A percentile compares a stretch with the other conserved stretches of the same genome.
Conservation (phyloP, 192 early-diverging fungal species). For the Bifiguratus adelaidae region DNA sequence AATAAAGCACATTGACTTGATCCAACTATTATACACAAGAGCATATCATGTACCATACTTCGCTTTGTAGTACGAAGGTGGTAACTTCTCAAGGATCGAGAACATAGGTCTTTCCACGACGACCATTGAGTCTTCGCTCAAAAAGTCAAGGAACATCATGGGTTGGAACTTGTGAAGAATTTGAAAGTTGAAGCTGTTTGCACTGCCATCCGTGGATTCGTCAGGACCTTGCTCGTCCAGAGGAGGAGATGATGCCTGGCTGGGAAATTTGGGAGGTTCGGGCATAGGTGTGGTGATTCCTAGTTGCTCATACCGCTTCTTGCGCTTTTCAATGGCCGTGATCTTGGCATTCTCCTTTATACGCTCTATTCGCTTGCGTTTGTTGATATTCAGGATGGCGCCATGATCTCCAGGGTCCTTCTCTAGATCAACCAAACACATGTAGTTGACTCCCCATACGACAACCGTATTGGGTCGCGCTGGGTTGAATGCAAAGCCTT, state of each 20-base stretch:
- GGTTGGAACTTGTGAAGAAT: conserved; percentile 76
- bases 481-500: conserved; percentile 63
- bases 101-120: conserved; percentile 84
- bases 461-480: conserved; percentile 48
- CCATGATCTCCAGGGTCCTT: conserved; percentile 35
- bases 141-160: conserved; percentile 68
- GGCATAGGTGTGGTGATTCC: conserved; percentile 14
- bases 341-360: conserved; percentile 22
- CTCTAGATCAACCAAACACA: conserved; percentile 66
- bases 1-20: no score
- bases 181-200: conserved; percentile 48
- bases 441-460: conserved; percentile 56
- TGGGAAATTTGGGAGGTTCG: no score
- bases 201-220: conserved; percentile 31
- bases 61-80: conserved; percentile 72
- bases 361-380: conserved; percentile 45
- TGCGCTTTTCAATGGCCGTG: conserved; percentile 27
- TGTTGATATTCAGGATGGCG: conserved; percentile 41
- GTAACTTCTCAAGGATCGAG: conserved; percentile 65
- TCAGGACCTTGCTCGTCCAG: conserved; percentile 22
- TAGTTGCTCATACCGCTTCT: conserved; percentile 24
- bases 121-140: conserved; percentile 63
- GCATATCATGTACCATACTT: conserved; percentile 65
- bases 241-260: no score
- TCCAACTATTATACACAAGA: no score